A percentile compares a stretch with the other conserved stretches of the same genome.
These are phyloP conservation scores for Punctularia strigosozonata DNA, from an alignment of 768 basidiomycete species.

Conservation along the genomic window DNA sequence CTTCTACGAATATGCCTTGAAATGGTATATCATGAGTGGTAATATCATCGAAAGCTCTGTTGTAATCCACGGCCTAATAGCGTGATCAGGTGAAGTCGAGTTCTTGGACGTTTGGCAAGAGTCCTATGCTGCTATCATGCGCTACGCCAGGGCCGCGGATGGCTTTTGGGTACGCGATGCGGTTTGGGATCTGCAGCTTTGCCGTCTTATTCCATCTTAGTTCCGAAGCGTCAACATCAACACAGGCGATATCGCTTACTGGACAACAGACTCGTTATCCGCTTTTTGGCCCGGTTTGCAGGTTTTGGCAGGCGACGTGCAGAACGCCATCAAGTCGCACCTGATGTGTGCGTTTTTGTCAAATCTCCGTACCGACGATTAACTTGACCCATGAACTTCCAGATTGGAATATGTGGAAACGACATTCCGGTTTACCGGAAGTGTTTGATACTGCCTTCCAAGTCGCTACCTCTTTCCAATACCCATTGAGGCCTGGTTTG, in stretches of 20 bases:
- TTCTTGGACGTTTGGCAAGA: constrained; percentile 27
- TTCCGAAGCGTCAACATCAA: constrained; percentile 79
- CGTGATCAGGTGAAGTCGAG: constrained; percentile 22
- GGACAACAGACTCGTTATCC: constrained; percentile 75
- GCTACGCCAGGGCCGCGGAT: constrained; percentile 67
- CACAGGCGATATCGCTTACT: constrained; percentile 60
- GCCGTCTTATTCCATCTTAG: constrained; percentile 26
- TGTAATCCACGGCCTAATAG: constrained; percentile 1
- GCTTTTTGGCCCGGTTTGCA: constrained; percentile 98
- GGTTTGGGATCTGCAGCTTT: constrained; percentile 1
- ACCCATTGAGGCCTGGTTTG: constrained; percentile 67
- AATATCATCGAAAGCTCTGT: neutral
- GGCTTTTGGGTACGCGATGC: constrained; percentile 70
- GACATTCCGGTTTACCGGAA: constrained; percentile 83
- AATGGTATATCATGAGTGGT: constrained; percentile 84
- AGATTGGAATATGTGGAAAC: constrained; percentile 93
- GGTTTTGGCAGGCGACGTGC: constrained; percentile 74
- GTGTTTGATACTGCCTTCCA: constrained; percentile 76
- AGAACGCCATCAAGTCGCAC: constrained; percentile 89
- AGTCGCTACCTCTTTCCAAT: constrained; percentile 63
- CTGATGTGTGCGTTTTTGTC: constrained; percentile 52
- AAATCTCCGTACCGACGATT: neutral
- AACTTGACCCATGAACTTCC: constrained; percentile 1
- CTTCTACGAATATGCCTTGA: constrained; percentile 89
- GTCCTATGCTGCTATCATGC: constrained; percentile 42